Conservation (phyloP, 257 asterid species). For the Buddleja alternifolia region DNA sequence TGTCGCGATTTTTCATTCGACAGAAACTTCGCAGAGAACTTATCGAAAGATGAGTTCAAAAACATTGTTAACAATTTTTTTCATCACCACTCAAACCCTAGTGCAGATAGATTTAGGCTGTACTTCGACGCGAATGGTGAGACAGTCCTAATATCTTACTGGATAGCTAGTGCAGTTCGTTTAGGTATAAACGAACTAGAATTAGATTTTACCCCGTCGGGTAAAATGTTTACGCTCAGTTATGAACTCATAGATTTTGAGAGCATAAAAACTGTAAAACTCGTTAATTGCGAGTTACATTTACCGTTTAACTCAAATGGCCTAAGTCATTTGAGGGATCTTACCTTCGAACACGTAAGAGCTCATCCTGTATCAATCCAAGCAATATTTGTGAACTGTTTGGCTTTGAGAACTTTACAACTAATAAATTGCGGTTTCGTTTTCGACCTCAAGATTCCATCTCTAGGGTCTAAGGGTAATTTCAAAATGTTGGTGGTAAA, state of each 20-base stretch:
- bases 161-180: not conserved
- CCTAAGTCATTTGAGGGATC: constrained; percentile 11
- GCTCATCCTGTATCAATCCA: not conserved
- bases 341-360: constrained; percentile 22
- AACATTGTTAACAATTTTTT: not conserved
- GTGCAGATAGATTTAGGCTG: constrained; percentile 1
- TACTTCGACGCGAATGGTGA: constrained; percentile 18
- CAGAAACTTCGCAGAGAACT: not conserved
- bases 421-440: not conserved
- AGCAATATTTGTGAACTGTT: constrained; percentile 23
- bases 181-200: constrained; percentile 31
- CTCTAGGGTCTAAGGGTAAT: not conserved
- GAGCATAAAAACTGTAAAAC: constrained; percentile 21
- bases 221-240: not conserved
- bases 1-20: constrained; percentile 36
- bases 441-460: not conserved
- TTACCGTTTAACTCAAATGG: constrained; percentile 9
- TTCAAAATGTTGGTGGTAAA: constrained; percentile 28
- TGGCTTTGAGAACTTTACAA: not conserved
- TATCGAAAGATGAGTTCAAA: constrained; percentile 1
- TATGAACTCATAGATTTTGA: constrained; percentile 1
- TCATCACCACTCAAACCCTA: not conserved
- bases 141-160: not conserved
- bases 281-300: constrained; percentile 31
- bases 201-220: constrained; percentile 18